These are phyloP conservation scores for Suillus hirtellus DNA, from an alignment of 768 basidiomycete species.

Conservation along the genomic window DNA sequence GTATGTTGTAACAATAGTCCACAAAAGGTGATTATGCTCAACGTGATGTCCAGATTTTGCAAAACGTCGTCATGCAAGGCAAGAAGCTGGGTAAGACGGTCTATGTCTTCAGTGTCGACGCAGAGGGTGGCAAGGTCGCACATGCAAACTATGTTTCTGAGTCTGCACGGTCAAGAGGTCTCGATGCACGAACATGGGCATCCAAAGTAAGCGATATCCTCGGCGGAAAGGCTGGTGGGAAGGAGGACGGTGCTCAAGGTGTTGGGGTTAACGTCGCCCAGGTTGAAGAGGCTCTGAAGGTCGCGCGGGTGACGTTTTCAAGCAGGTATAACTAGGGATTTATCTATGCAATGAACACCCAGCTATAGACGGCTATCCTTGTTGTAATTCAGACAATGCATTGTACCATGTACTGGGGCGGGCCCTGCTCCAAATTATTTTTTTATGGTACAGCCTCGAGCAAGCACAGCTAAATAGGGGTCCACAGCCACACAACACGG, in stretches of 20 bases:
- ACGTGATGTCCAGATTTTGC: conserved; percentile 57
- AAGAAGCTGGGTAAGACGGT: conserved; percentile 81
- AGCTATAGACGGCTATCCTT: background rate
- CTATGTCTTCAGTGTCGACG: conserved; percentile 85
- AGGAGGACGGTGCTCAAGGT: conserved; percentile 90
- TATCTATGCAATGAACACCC: background rate
- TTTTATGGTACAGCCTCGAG: background rate
- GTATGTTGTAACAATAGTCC: conserved; percentile 35
- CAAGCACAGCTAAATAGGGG: conserved; percentile 7
- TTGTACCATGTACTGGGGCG: background rate
- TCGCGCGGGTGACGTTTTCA: conserved; percentile 48
- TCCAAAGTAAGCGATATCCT: conserved; percentile 71
- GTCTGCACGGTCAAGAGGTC: conserved; percentile 56
- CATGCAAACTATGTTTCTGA: conserved; percentile 85
- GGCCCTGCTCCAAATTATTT: background rate
- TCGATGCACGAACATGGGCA: conserved; percentile 91
- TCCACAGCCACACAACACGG: background rate
- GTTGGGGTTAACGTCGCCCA: conserved; percentile 68
- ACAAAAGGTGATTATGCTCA: conserved; percentile 6
- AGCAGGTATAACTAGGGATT: conserved; percentile 17
- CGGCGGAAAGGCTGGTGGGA: conserved; percentile 97
- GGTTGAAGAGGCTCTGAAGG: conserved; percentile 64
- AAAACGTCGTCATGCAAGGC: conserved; percentile 72
- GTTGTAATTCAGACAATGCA: background rate
- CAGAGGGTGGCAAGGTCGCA: conserved; percentile 69